Evolutionary conservation across 345 rosid genomes (phyloP).

Genomic region (Kandelia obovata): DNA sequence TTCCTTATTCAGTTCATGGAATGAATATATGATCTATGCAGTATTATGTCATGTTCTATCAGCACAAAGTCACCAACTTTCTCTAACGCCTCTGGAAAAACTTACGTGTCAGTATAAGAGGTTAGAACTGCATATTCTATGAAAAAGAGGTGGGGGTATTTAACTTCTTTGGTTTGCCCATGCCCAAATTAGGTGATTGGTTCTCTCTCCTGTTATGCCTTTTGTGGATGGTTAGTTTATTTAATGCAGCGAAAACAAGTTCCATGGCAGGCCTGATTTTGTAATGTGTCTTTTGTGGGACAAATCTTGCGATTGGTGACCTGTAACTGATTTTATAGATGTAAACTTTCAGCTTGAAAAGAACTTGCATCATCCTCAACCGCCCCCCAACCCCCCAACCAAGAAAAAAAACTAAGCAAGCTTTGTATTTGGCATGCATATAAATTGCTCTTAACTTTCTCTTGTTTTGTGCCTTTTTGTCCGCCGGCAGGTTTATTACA

Average conservation of each 20-base stretch:
- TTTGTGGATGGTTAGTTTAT: background rate
- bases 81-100: too few relatives aligned
- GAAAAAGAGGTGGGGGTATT: too few relatives aligned
- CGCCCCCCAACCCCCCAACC: too few relatives aligned
- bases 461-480: background rate
- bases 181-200: too few relatives aligned
- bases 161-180: too few relatives aligned
- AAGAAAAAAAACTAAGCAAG: background rate
- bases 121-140: too few relatives aligned
- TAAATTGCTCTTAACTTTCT: background rate
- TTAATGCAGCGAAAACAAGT: background rate
- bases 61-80: background rate
- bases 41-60: background rate
- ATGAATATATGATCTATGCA: background rate
- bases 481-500: constrained; percentile 72
- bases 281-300: background rate
- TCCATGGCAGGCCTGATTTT: background rate
- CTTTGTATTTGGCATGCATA: background rate
- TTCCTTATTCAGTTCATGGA: background rate
- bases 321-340: background rate
- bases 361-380: background rate
- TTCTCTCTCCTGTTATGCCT: too few relatives aligned
- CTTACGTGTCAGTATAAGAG: too few relatives aligned
- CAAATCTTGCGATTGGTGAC: background rate
- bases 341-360: background rate